phyloP scores from a whole-genome alignment of 192 early-diverging fungal genomes.

The Coemansia sp. region DNA sequence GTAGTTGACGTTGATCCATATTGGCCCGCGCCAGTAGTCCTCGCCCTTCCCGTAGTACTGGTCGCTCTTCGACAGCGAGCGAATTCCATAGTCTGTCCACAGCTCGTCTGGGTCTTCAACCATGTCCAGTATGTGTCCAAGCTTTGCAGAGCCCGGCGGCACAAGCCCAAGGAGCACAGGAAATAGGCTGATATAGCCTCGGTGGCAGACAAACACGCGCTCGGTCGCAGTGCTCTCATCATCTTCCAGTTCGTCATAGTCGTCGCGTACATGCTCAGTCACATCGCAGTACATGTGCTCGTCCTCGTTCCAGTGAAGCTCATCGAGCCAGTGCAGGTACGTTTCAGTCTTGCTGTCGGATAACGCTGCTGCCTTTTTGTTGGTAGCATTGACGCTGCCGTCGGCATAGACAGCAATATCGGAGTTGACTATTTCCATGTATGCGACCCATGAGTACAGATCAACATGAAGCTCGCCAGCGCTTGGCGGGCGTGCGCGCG shows the following conservation, averaged over 20 bases:
- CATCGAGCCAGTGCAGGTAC: constrained; percentile 25
- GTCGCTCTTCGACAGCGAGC: constrained; percentile 65
- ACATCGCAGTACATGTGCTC: constrained; percentile 51
- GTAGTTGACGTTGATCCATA: constrained; percentile 95
- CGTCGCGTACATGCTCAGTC: constrained; percentile 21
- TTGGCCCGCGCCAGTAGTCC: constrained; percentile 92
- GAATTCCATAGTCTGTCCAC: constrained; percentile 78
- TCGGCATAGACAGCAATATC: constrained; percentile 15
- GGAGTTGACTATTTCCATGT: constrained; percentile 23
- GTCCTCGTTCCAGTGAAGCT: constrained; percentile 41
- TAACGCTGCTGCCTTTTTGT: neutral
- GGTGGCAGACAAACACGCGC: constrained; percentile 47
- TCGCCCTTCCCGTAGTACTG: constrained; percentile 75
- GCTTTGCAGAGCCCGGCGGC: constrained; percentile 63
- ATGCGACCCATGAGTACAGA: constrained; percentile 36
- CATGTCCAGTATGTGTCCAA: constrained; percentile 73
- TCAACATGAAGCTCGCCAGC: constrained; percentile 46
- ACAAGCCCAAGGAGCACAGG: constrained; percentile 78
- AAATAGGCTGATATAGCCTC: constrained; percentile 67
- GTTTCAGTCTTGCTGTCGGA: constrained; percentile 10
- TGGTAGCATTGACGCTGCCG: neutral
- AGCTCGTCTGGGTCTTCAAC: constrained; percentile 74
- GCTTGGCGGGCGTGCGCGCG: constrained; percentile 71
- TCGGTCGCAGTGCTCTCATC: constrained; percentile 24
- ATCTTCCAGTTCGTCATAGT: constrained; percentile 49